Base-by-base conservation (phyloP, 352 stramenopile species). In the Thalassiosira sp. region DNA sequence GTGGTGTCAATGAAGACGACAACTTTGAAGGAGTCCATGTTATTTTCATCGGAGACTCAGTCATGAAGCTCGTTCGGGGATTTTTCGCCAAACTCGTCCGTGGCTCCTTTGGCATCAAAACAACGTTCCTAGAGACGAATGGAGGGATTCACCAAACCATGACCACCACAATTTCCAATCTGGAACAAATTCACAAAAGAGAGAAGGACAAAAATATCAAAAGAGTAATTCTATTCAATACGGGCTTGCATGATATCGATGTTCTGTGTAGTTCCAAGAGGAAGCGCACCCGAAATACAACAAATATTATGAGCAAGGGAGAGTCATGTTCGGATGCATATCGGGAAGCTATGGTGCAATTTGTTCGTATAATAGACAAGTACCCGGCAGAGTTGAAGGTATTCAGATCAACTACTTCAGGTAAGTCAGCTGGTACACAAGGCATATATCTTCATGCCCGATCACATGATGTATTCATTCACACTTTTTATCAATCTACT, bases 181-280 rank as follows among this genome's bases (percentile, higher is more conserved):
- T 75, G 58, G 51, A 70, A 37, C 22, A 59, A 52, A 48, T 70
- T 74, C 28, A 43, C 59, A 22, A 43, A 66, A 46, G 28, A 74
- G 33, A 45, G 70, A 35, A 35, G 40, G 22, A 65, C 25, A 53
- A n/a, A n/a, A 68, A 72, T 45, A 49, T 66, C 35, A 81, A 62
- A 48, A 69, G 62, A 71, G 67, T 81, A 0, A 70, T 91, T 24
- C 22, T 90, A 1, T 89, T 91, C 72, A 91, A 91, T 76, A 78
- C 76, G 33, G 85, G 82, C 13, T 51, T 91, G 20, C 85, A 91
- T 67, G 85, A 91, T 71, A 89, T 89, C 53, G 76, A 83, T 71
- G 57, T 76, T 16, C 59, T 91, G 3, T 91, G 85, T 69, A 82
- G 75, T 48, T 66, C 57, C 24, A 82, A 86, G 54, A 80, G 72